A percentile compares a stretch with the other conserved stretches of the same genome.
These are phyloP conservation scores for Solanum aculeatissimum DNA, from an alignment of 305 asterid genomes.

Conservation along the genomic window DNA sequence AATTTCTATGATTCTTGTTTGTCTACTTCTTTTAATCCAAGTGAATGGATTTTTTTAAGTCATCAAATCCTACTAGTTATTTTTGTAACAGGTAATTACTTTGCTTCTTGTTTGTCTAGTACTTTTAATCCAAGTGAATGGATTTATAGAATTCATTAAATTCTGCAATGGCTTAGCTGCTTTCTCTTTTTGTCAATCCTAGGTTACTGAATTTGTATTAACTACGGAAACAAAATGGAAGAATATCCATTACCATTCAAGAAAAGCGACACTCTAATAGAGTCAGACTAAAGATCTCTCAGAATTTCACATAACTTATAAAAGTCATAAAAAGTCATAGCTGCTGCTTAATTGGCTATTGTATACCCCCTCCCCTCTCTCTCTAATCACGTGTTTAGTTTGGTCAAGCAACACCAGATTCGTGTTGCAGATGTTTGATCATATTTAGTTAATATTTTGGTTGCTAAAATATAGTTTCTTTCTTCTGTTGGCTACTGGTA, in stretches of 20 bases:
- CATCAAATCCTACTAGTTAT: constrained; percentile 30
- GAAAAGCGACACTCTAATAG: not conserved
- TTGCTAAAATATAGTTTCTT: not conserved
- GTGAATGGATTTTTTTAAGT: not conserved
- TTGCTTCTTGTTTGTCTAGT: not conserved
- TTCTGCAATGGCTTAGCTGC: not conserved
- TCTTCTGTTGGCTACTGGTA: not conserved
- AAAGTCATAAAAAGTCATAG: not conserved
- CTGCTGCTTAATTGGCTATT: not conserved
- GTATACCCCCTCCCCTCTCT: not conserved
- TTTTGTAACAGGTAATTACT: constrained; percentile 55
- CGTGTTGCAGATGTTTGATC: not conserved
- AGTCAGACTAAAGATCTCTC: not conserved
- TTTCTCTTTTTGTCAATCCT: not conserved
- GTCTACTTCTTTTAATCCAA: not conserved
- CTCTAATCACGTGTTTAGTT: not conserved
- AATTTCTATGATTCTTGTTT: not conserved
- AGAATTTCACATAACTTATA: not conserved
- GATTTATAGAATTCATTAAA: not conserved
- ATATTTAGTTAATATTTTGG: not conserved
- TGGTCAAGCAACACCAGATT: not conserved
- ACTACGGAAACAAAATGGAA: not conserved
- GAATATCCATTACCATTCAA: not conserved
- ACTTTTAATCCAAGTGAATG: not conserved
- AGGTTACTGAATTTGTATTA: not conserved